phyloP scores from a whole-genome alignment of 768 basidiomycete genomes.

The Psilocybe subaeruginosa region DNA sequence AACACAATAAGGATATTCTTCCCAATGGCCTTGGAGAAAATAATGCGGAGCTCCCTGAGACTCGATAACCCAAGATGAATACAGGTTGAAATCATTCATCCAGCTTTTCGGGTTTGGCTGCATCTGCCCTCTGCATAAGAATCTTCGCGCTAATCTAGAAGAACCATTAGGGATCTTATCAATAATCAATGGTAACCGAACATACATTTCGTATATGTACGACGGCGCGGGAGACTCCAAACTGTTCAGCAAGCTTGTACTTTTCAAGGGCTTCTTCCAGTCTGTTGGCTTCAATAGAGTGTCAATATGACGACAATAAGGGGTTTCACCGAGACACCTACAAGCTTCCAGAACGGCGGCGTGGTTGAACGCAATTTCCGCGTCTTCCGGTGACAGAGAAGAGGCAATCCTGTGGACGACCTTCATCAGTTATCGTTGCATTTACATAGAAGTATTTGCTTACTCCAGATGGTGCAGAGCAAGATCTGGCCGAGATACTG shows the following conservation, averaged over 20 bases:
- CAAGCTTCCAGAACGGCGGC: slow-evolving; percentile 91
- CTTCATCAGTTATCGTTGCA: slow-evolving; percentile 27
- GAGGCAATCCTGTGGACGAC: slow-evolving; percentile 67
- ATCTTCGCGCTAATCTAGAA: slow-evolving; percentile 81
- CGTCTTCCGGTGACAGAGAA: slow-evolving; percentile 85
- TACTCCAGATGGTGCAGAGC: slow-evolving; percentile 85
- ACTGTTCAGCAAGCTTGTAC: slow-evolving; percentile 79
- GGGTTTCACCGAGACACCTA: slow-evolving; percentile 38
- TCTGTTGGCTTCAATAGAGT: slow-evolving; percentile 63
- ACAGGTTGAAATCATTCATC: slow-evolving; percentile 33
- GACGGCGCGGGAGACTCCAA: slow-evolving; percentile 80
- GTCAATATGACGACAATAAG: slow-evolving; percentile 17
- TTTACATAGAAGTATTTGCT: slow-evolving; percentile 19
- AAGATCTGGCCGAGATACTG: slow-evolving; percentile 80
- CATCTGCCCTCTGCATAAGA: slow-evolving; percentile 57
- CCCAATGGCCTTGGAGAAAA: slow-evolving; percentile 18
- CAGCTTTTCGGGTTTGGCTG: slow-evolving; percentile 40
- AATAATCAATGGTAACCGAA: slow-evolving; percentile 6
- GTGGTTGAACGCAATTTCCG: slow-evolving; percentile 90
- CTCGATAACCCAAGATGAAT: not conserved
- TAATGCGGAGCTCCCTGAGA: not conserved
- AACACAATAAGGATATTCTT: slow-evolving; percentile 31
- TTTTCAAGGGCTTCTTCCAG: slow-evolving; percentile 81
- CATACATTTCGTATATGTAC: slow-evolving; percentile 84
- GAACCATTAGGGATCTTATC: slow-evolving; percentile 22